Evolutionary conservation across 805 yeast species (phyloP).

Genomic region (Pichia occidentalis): DNA sequence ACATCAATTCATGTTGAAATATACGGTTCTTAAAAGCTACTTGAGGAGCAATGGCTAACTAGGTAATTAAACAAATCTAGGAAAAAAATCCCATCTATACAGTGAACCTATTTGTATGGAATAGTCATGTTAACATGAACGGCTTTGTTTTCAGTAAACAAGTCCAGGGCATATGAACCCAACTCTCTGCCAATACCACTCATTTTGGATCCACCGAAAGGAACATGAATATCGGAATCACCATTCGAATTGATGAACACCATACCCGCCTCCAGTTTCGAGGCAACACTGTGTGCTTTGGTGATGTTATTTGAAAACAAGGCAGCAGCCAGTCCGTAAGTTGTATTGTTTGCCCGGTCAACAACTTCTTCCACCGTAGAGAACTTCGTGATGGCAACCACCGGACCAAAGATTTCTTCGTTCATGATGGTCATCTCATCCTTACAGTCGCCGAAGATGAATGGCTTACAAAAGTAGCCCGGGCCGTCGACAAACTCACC

Average conservation of each 20-base stretch:
- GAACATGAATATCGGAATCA: conserved; percentile 49
- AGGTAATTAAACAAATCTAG: too few species aligned
- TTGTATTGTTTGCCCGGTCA: conserved; percentile 57
- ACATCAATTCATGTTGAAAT: too few species aligned
- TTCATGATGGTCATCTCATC: conserved; percentile 57
- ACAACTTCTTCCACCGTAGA: conserved; percentile 59
- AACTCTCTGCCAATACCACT: conserved; percentile 64
- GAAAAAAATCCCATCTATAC: neutral
- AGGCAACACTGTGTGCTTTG: conserved; percentile 56
- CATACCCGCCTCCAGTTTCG: conserved; percentile 60
- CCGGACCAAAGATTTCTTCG: conserved; percentile 82
- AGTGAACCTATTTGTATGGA: conserved; percentile 7
- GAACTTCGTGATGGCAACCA: conserved; percentile 63
- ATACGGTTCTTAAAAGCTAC: too few species aligned
- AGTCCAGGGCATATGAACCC: conserved; percentile 56
- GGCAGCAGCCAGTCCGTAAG: conserved; percentile 76
- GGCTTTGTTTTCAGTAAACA: conserved; percentile 61
- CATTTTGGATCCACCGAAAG: conserved; percentile 66
- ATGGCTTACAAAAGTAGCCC: conserved; percentile 67
- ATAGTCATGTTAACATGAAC: conserved; percentile 56
- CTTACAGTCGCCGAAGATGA: conserved; percentile 61
- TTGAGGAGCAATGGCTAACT: too few species aligned
- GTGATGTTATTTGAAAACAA: conserved; percentile 58
- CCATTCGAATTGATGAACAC: conserved; percentile 57
- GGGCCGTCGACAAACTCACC: conserved; percentile 54